These are phyloP conservation scores for Nepenthes mirabilis DNA, from an alignment of 148 eudicot species.

Conservation along the genomic window DNA sequence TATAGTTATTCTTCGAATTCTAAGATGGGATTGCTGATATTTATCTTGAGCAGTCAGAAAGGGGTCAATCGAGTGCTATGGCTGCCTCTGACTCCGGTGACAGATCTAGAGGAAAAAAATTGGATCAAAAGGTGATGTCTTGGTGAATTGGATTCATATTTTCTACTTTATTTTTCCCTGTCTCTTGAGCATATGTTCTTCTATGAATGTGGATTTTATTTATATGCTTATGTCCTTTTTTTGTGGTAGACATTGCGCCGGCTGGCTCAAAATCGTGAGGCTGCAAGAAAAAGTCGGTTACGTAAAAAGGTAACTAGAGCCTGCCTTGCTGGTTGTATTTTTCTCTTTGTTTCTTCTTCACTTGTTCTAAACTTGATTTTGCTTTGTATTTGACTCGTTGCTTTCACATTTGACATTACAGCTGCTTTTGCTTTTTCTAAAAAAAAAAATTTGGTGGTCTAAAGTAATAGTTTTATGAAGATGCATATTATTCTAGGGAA, in stretches of 20 bases:
- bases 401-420: too few relatives aligned
- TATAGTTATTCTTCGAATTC: neutral
- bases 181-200: neutral
- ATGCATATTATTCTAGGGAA: too few relatives aligned
- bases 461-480: too few relatives aligned
- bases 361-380: neutral
- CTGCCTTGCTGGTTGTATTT: too few relatives aligned
- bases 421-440: too few relatives aligned
- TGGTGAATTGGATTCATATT: neutral
- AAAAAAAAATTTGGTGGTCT: too few relatives aligned
- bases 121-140: constrained; percentile 68
- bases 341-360: neutral
- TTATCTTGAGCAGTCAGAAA: constrained; percentile 42
- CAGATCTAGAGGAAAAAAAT: constrained; percentile 68
- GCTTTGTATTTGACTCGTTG: neutral
- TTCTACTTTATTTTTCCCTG: constrained; percentile 1
- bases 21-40: neutral
- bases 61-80: constrained; percentile 36
- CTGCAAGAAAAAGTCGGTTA: constrained; percentile 90
- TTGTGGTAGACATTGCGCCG: constrained; percentile 64
- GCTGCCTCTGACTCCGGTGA: constrained; percentile 70
- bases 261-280: constrained; percentile 97
- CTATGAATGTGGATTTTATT: neutral
- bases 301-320: constrained; percentile 50
- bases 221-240: neutral